Conservation (phyloP, 768 basidiomycete genomes). For the Mrakia blollopis region DNA sequence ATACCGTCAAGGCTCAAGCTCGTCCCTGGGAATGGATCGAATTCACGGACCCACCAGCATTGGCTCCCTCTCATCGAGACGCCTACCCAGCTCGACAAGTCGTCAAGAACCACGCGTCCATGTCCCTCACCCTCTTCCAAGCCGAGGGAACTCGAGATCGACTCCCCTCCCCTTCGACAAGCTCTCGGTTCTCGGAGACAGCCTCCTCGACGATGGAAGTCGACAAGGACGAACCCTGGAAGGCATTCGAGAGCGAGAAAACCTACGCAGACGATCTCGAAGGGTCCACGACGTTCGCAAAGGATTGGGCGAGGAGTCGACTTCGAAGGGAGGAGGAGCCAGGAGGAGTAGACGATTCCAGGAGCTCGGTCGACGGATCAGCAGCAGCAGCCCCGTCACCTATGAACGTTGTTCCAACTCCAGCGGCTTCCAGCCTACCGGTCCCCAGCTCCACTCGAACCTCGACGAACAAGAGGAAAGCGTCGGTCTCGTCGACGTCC, state of each 20-base stretch:
- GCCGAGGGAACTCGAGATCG: slow-evolving; percentile 26
- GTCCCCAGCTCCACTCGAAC: neutral
- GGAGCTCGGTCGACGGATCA: neutral
- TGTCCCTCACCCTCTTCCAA: slow-evolving; percentile 18
- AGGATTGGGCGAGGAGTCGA: slow-evolving; percentile 16
- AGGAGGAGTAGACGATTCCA: neutral
- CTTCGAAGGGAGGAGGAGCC: neutral
- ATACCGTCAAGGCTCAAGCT: neutral
- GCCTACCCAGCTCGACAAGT: neutral
- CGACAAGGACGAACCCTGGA: slow-evolving; percentile 6
- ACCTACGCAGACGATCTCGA: slow-evolving; percentile 30
- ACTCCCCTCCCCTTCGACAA: neutral
- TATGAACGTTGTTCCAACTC: neutral
- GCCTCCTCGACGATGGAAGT: neutral
- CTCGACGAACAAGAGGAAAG: slow-evolving; percentile 12
- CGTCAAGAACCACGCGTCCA: slow-evolving; percentile 10
- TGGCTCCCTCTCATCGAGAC: slow-evolving; percentile 6
- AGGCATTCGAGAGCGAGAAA: slow-evolving; percentile 13
- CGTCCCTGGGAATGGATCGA: slow-evolving; percentile 30
- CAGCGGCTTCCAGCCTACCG: neutral
- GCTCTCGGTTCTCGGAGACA: neutral
- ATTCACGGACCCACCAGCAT: slow-evolving; percentile 15
- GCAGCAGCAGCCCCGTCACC: neutral
- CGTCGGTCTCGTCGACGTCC: slow-evolving; percentile 8
- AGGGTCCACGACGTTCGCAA: slow-evolving; percentile 11